Conservation (phyloP, 169 alveolate species). For the Plasmodium fragile region DNA sequence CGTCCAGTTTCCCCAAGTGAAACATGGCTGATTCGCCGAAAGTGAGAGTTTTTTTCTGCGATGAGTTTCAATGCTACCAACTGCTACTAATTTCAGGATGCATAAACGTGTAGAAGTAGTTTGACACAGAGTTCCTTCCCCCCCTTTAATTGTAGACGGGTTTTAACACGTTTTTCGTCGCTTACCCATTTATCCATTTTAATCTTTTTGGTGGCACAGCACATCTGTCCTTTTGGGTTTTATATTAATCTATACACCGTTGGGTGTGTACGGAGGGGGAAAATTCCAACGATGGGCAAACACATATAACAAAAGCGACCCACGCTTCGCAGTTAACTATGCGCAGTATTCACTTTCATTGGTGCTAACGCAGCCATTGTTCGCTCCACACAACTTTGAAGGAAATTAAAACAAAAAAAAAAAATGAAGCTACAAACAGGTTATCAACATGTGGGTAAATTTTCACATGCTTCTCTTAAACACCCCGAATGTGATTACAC, state of each 20-base stretch:
- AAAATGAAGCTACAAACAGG: not conserved
- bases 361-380: not conserved
- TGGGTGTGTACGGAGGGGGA: not conserved
- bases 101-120: not conserved
- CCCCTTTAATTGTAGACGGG: conserved; percentile 1
- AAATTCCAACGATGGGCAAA: not conserved
- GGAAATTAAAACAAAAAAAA: not conserved
- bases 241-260: not conserved
- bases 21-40: not conserved
- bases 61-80: not conserved
- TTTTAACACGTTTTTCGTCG: not conserved
- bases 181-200: not conserved
- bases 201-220: not conserved
- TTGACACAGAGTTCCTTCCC: not conserved
- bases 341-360: not conserved
- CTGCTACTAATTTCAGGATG: not conserved
- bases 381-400: not conserved
- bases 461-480: not conserved
- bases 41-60: not conserved
- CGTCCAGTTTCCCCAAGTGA: not conserved
- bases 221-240: not conserved
- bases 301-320: not conserved
- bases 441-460: not conserved
- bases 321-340: not conserved
- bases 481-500: not conserved